Evolutionary conservation across 1,284 basidiomycete genomes (phyloP), one percentile per base, ranked within the genome.

Genomic region (Xerocomus amazonicus): DNA sequence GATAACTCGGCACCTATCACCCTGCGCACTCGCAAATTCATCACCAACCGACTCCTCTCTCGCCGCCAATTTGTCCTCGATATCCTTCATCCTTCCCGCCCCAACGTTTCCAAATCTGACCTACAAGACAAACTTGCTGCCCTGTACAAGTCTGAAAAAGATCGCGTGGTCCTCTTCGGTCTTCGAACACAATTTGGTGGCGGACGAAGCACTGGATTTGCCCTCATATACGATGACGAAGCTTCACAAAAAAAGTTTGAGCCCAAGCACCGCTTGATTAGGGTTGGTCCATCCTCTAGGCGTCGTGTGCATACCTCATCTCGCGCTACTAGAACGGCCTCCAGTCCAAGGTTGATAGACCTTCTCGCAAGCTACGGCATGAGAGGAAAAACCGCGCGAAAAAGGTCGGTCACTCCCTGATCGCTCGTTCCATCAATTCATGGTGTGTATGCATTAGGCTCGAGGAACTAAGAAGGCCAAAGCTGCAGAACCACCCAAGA

Each of bases 301-400:
- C 45, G 28, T 39, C 33, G 29, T 52, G 17, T 34, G 26, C 50
- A 14, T 45, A 46, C 51, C 50, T 52, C 48, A 63, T 39, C 35
- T 34, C 19, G n/a, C 23, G 10, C 49, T 17, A 42, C 50, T 14
- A 97, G 94, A 84, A 83, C 65, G 93, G 94, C 56, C 76, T 99
- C 56, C 77, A 73, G 57, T 60, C 80, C 61, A 97, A 97, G 80
- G 83, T 90, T 59, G 89, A 93, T 51, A 94, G 90, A 76, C 78
- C 96, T 54, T 94, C 92, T 62, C 90, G 97, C 68, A 99, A 99
- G 75, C 86, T 99, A 73, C 88, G 97, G 75, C 98, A 99, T 81
- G 97, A 99, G 82, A 85, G 97, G 67, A 99, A 99, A 86, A 99
- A 99, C 80, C 87, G 97, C 72, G 82, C 89, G 58, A 97, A 97